These are phyloP conservation scores for Cladosporium sphaerospermum DNA, from an alignment of 2,329 filamentous ascomycete genomes.

Conservation along the genomic window DNA sequence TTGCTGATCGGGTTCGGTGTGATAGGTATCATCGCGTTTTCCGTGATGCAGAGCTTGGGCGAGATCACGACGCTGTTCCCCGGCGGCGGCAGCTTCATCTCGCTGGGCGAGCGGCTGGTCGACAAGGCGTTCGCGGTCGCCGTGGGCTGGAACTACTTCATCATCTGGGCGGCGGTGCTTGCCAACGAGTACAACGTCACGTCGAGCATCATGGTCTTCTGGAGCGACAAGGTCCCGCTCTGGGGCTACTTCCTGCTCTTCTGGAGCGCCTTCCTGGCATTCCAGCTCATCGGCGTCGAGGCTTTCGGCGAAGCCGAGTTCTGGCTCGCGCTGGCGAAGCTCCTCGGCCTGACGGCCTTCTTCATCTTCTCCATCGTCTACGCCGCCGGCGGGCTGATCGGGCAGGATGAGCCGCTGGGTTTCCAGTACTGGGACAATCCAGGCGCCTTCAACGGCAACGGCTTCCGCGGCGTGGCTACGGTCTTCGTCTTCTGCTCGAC, in stretches of 20 bases:
- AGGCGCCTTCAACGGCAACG: constrained; percentile 33
- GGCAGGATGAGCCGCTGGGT: constrained; percentile 24
- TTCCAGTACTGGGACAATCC: constrained; percentile 36
- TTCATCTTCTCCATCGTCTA: constrained; percentile 39
- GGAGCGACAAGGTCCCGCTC: constrained; percentile 47
- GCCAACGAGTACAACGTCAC: constrained; percentile 68
- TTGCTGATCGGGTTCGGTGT: constrained; percentile 67
- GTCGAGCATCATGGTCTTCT: constrained; percentile 59
- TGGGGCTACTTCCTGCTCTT: constrained; percentile 39
- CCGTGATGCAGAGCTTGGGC: constrained; percentile 66
- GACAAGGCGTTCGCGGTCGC: constrained; percentile 64
- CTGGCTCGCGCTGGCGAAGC: constrained; percentile 38
- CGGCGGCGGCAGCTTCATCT: constrained; percentile 64
- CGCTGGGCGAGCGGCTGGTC: constrained; percentile 63
- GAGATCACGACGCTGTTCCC: constrained; percentile 70
- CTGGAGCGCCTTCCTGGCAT: constrained; percentile 33
- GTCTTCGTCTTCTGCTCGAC: constrained; percentile 40
- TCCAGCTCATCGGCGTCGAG: constrained; percentile 37
- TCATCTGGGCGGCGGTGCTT: constrained; percentile 60
- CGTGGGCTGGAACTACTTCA: constrained; percentile 66
- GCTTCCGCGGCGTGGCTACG: constrained; percentile 36
- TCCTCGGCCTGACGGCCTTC: constrained; percentile 33
- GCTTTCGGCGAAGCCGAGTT: constrained; percentile 41
- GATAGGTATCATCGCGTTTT: constrained; percentile 62
- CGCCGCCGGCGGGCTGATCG: constrained; percentile 26